These are phyloP conservation scores for Ogataea sp. DNA, from an alignment of 805 yeast species.

Conservation along the genomic window DNA sequence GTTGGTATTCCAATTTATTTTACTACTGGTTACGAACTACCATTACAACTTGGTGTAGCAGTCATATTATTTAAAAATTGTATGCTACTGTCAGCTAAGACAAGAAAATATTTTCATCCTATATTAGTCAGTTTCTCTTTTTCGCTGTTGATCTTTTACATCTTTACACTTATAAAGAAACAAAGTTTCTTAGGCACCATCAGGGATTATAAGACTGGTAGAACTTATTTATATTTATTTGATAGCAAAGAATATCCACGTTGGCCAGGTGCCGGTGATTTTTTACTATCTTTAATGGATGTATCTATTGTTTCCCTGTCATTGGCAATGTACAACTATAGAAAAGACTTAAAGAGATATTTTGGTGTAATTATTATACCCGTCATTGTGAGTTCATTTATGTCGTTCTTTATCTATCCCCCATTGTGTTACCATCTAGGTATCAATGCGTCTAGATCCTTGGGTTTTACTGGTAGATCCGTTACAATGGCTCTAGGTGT, in stretches of 20 bases:
- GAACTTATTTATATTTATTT: constrained; percentile 54
- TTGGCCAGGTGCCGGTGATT: constrained; percentile 81
- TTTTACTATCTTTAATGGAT: constrained; percentile 64
- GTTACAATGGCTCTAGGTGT: constrained; percentile 76
- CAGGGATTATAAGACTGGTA: constrained; percentile 57
- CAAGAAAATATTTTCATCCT: constrained; percentile 56
- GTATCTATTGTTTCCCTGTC: constrained; percentile 69
- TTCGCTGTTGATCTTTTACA: constrained; percentile 55
- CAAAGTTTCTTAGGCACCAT: constrained; percentile 46
- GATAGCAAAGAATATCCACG: constrained; percentile 25
- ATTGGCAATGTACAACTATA: constrained; percentile 69
- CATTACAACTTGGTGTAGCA: constrained; percentile 55
- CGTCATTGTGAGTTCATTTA: constrained; percentile 42
- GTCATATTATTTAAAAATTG: constrained; percentile 47
- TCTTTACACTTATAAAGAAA: constrained; percentile 46
- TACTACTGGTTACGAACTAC: constrained; percentile 46
- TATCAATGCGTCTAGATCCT: constrained; percentile 47
- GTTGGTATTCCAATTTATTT: constrained; percentile 57
- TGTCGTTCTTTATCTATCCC: constrained; percentile 64
- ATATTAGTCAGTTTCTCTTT: constrained; percentile 57
- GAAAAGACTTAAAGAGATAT: constrained; percentile 53
- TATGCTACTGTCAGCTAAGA: constrained; percentile 36
- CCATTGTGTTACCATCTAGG: constrained; percentile 59
- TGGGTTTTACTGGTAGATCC: constrained; percentile 74
- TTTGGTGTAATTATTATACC: constrained; percentile 55